phyloP scores from a whole-genome alignment of 805 yeast species.

The Candida morakotiae region DNA sequence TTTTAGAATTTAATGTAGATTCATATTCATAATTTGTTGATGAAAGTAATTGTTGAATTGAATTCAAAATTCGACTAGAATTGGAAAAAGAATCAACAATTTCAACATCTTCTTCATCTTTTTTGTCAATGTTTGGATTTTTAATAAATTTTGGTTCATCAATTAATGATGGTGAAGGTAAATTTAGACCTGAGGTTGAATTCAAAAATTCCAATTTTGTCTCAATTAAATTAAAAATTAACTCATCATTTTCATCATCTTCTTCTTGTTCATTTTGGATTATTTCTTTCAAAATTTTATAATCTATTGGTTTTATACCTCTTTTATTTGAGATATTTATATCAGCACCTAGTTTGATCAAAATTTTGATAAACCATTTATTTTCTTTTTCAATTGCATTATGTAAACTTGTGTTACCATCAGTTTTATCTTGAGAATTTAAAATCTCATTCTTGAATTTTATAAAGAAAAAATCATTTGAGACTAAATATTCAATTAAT shows the following conservation, averaged over 20 bases:
- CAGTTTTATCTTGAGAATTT: conserved; percentile 29
- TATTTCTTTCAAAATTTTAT: conserved; percentile 58
- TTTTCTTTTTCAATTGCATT: conserved; percentile 37
- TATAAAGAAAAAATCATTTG: conserved; percentile 15
- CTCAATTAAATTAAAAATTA: conserved; percentile 29
- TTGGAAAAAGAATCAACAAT: conserved; percentile 11
- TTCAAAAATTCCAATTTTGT: conserved; percentile 31
- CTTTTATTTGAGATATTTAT: conserved; percentile 74
- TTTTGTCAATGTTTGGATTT: not conserved
- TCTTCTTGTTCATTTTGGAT: conserved; percentile 9
- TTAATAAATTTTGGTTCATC: conserved; percentile 9
- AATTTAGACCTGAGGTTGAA: conserved; percentile 19
- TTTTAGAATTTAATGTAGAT: conserved; percentile 29
- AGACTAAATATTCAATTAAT: conserved; percentile 29
- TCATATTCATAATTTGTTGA: conserved; percentile 39
- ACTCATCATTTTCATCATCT: conserved; percentile 18
- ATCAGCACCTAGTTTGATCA: conserved; percentile 40
- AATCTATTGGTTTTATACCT: conserved; percentile 83
- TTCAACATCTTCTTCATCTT: conserved; percentile 4
- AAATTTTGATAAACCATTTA: conserved; percentile 33
- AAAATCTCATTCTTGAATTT: conserved; percentile 20
- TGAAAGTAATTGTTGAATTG: conserved; percentile 34
- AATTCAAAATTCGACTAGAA: conserved; percentile 31
- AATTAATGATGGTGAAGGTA: conserved; percentile 8
- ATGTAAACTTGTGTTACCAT: conserved; percentile 38